phyloP scores from a whole-genome alignment of 768 basidiomycete species.

The Russula compacta region DNA sequence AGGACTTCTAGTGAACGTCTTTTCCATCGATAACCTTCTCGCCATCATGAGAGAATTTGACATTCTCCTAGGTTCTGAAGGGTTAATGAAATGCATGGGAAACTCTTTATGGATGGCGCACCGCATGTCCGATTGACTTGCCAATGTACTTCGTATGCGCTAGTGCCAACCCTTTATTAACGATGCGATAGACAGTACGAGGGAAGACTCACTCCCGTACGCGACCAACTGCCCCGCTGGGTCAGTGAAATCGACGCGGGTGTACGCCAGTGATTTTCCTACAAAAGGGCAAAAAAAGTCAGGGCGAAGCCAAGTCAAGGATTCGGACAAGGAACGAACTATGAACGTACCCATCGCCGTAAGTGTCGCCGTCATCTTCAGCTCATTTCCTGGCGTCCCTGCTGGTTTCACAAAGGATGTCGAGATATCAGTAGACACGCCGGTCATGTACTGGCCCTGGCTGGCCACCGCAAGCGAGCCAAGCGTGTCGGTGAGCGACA shows the following conservation, averaged over 20 bases:
- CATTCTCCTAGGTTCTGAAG: constrained; percentile 44
- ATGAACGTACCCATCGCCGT: constrained; percentile 53
- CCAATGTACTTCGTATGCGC: constrained; percentile 85
- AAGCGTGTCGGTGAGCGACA: constrained; percentile 76
- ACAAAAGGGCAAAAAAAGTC: not conserved
- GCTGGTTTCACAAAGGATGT: constrained; percentile 71
- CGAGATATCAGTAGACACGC: constrained; percentile 75
- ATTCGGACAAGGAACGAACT: not conserved
- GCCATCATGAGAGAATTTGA: constrained; percentile 74
- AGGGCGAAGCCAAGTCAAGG: not conserved
- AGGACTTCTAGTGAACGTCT: constrained; percentile 33
- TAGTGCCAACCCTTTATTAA: constrained; percentile 25
- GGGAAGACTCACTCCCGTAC: constrained; percentile 55
- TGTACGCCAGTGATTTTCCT: constrained; percentile 78
- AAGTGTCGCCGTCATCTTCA: constrained; percentile 55
- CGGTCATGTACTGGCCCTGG: constrained; percentile 80
- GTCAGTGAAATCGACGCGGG: constrained; percentile 66
- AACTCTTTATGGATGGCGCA: constrained; percentile 25
- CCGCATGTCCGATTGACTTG: constrained; percentile 43
- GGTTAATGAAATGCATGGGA: constrained; percentile 29
- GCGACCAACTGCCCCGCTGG: constrained; percentile 62
- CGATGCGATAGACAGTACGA: not conserved
- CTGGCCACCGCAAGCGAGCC: constrained; percentile 79
- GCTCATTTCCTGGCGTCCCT: constrained; percentile 58
- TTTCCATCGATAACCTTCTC: constrained; percentile 59